These are phyloP conservation scores for Fonsecaea erecta DNA, from an alignment of 2,329 filamentous ascomycete genomes.

Conservation along the genomic window DNA sequence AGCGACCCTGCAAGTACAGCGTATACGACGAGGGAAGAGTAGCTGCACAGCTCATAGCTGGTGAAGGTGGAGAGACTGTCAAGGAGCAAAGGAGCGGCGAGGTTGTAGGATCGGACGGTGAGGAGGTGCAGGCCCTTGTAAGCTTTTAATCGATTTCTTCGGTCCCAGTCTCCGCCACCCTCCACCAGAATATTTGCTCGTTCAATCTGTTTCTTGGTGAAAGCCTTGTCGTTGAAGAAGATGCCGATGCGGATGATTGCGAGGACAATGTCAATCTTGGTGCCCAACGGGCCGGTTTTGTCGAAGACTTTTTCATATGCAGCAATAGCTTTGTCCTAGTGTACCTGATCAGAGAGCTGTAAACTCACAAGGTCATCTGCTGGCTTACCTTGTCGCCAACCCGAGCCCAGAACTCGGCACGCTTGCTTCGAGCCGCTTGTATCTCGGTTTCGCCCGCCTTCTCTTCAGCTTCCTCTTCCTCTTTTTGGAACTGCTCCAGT, in stretches of 20 bases:
- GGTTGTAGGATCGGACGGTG: constrained; percentile 86
- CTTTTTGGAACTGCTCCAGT: constrained; percentile 76
- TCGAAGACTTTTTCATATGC: constrained; percentile 93
- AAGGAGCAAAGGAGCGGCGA: constrained; percentile 88
- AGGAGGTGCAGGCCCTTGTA: constrained; percentile 95
- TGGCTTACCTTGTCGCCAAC: constrained; percentile 85
- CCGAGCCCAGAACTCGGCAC: constrained; percentile 93
- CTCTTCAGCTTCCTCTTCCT: constrained; percentile 92
- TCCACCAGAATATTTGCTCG: constrained; percentile 89
- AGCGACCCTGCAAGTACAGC: constrained; percentile 93
- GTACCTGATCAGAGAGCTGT: neutral
- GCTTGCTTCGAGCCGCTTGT: constrained; percentile 87
- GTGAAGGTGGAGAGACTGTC: constrained; percentile 98
- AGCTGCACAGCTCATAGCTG: constrained; percentile 96
- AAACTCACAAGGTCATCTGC: neutral
- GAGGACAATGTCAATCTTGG: constrained; percentile 95
- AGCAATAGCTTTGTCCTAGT: constrained; percentile 89
- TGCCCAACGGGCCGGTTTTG: constrained; percentile 94
- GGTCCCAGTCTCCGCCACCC: constrained; percentile 96
- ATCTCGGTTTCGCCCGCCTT: constrained; percentile 96
- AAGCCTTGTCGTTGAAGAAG: constrained; percentile 91
- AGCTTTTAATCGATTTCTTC: constrained; percentile 96
- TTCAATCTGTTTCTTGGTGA: constrained; percentile 93
- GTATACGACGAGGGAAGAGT: constrained; percentile 92
- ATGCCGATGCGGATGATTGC: constrained; percentile 94